Evolutionary conservation across 306 rosid species (phyloP), one percentile per base, ranked within the genome.

Genomic region (Geum urbanum): DNA sequence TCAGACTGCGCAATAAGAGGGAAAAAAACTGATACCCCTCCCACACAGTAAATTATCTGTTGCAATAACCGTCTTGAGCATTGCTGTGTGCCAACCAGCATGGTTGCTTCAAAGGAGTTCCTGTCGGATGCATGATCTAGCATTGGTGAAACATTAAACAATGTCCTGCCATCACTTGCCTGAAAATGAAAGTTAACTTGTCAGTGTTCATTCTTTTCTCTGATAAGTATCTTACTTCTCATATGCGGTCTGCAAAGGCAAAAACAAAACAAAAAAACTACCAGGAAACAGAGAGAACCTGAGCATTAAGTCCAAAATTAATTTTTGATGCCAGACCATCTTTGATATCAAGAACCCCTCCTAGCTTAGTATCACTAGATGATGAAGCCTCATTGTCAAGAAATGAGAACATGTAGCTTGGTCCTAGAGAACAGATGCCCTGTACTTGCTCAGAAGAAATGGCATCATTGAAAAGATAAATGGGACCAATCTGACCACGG

Each of bases 331-430:
- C 86, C 75, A 94, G 96, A 64, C 92, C 90, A 69, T 94, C 98
- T 81, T 88, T 94, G 19, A 81, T 84, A 87, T 90, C 89, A 75
- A 90, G 92, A 83, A 94, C 86, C 58, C 90, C 97, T 70, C 87
- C 87, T 41, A 89, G 89, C 66, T 85, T 71, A 41, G 79, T 89
- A 55, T 88, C 95, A 73, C 76, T 82, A 62, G 87, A 80, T 20
- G 90, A 83, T 60, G 88, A 80, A 35, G 91, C 86, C 80, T 94
- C 98, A 78, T 82, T 88, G 75, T 90, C 96, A 77, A 90, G 96
- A 82, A 94, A 90, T 5, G 95, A 87, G 80, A 90, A 94, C 97
- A 94, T 94, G 83, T 94, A 94, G 77, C 96, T 94, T 47, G 97
- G 98, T 79, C 98, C 98, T n/a, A 94, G 89, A 20, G 92, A 85